Evolutionary conservation across 108 stramenopile species (phyloP).

Genomic region (Epipyxis sp.): DNA sequence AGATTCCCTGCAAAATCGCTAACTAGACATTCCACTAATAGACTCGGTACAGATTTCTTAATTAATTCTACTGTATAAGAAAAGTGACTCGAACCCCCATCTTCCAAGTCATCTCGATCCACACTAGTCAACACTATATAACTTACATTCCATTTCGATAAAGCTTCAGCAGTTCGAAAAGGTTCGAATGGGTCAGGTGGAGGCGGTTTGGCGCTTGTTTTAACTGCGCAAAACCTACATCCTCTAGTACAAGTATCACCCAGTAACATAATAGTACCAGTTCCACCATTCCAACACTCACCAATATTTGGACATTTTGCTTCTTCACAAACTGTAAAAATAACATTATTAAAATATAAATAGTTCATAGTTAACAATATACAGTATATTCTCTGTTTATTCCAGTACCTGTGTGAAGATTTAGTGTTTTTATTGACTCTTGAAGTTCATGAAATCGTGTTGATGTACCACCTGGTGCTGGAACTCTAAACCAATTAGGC

Average conservation of each 20-base stretch:
- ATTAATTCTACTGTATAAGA: conserved; percentile 82
- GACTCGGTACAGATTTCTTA: conserved; percentile 77
- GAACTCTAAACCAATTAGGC: conserved; percentile 50
- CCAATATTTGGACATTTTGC: conserved; percentile 99
- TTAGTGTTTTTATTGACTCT: conserved; percentile 58
- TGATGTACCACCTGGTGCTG: conserved; percentile 44
- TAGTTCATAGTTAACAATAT: no score
- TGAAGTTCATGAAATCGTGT: conserved; percentile 51
- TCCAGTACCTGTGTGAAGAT: no score
- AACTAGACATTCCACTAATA: conserved; percentile 93
- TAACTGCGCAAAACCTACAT: conserved; percentile 96
- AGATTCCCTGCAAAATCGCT: conserved; percentile 89
- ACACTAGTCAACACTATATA: conserved; percentile 94
- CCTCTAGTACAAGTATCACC: conserved; percentile 97
- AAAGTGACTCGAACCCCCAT: conserved; percentile 89
- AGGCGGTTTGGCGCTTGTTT: conserved; percentile 80
- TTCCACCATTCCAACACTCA: conserved; percentile 99
- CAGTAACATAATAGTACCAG: conserved; percentile 97
- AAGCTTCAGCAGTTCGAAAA: conserved; percentile 77
- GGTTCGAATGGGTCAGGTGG: conserved; percentile 94
- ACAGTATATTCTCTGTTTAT: no score
- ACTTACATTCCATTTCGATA: conserved; percentile 89
- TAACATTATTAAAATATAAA: no score
- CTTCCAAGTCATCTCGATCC: conserved; percentile 88
- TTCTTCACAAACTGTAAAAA: conserved; percentile 98